phyloP scores from a whole-genome alignment of 2,329 filamentous ascomycete species.

The Apiospora marii region DNA sequence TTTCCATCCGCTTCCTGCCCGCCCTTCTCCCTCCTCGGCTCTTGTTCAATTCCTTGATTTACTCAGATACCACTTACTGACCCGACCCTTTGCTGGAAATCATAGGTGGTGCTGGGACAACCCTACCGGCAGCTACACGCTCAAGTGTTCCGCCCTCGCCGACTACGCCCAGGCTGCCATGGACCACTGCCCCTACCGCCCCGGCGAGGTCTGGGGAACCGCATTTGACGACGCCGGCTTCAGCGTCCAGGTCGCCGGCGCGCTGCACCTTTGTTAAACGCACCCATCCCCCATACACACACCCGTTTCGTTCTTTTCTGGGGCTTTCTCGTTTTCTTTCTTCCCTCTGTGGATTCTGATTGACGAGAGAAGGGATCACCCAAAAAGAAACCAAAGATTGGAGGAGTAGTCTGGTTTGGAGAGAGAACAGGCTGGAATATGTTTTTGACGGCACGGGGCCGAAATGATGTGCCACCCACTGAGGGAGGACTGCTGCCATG shows the following conservation, averaged over 20 bases:
- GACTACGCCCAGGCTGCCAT: not conserved
- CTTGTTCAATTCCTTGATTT: too few species aligned
- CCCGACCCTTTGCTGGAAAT: not conserved
- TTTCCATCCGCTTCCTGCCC: not conserved
- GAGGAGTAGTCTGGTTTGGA: not conserved
- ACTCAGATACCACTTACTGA: not conserved
- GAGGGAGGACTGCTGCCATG: too few species aligned
- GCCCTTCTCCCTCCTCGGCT: too few species aligned
- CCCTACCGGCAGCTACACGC: not conserved
- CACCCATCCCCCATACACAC: not conserved
- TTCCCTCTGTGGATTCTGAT: not conserved
- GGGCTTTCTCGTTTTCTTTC: not conserved
- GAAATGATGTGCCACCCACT: not conserved
- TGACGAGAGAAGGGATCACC: not conserved
- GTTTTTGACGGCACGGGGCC: not conserved
- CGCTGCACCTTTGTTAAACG: not conserved
- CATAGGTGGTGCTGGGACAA: conserved; percentile 1
- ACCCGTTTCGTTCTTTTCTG: not conserved
- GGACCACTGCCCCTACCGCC: not conserved
- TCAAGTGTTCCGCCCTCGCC: not conserved
- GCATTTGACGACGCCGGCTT: not conserved
- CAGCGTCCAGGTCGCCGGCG: not conserved
- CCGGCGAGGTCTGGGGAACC: not conserved
- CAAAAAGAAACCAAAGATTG: not conserved
- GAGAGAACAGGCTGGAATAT: not conserved